Conservation (phyloP, 495 filamentous ascomycete genomes). For the Neurospora tetrasperma region DNA sequence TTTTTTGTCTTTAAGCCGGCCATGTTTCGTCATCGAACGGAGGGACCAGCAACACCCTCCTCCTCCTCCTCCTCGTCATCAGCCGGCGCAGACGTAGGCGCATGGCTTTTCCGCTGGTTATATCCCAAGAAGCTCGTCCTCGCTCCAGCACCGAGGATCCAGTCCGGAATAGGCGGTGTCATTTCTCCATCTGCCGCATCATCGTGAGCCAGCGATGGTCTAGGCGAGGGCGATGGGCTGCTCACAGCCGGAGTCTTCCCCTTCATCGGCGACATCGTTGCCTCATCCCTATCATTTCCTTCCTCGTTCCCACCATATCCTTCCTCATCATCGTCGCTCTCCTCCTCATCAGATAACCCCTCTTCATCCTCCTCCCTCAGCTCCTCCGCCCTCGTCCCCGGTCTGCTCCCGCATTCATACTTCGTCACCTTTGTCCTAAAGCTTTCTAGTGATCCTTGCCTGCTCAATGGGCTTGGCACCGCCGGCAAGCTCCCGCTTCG, state of each 20-base stretch:
- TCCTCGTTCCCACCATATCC: background rate
- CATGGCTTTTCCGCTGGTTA: slow-evolving; percentile 15
- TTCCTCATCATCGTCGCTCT: background rate
- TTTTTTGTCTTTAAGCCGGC: background rate
- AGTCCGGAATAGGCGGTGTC: slow-evolving; percentile 50
- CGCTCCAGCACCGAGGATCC: slow-evolving; percentile 41
- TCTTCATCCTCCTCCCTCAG: slow-evolving; percentile 22
- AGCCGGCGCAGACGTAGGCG: background rate
- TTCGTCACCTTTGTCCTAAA: slow-evolving; percentile 6
- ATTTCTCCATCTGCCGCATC: slow-evolving; percentile 15
- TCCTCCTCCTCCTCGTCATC: background rate
- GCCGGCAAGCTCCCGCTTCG: slow-evolving; percentile 53
- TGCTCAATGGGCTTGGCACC: slow-evolving; percentile 41
- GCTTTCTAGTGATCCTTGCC: slow-evolving; percentile 40
- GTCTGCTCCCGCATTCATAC: slow-evolving; percentile 5
- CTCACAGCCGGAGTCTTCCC: background rate
- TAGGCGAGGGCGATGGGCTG: background rate
- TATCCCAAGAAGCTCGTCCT: slow-evolving; percentile 33
- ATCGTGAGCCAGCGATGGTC: background rate
- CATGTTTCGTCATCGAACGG: background rate
- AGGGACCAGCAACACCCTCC: background rate
- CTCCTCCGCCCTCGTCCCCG: slow-evolving; percentile 19
- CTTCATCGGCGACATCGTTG: background rate
- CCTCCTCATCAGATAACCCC: background rate
- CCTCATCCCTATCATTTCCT: background rate